Percentiles rank a stretch among this genome's conserved stretches.
These are phyloP conservation scores for Daucus carota DNA, from an alignment of 129 eudicot genomes.

Conservation along the genomic window DH1_v3.0 NC_030387.2:39818001-39818500, in stretches of 20 bases:
- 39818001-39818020: background rate
- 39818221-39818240: background rate
- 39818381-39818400: slow-evolving; percentile 84
- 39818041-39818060: slow-evolving; percentile 90
- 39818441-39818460: background rate
- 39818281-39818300: slow-evolving; percentile 23
- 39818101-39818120: slow-evolving; percentile 34
- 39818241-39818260: background rate
- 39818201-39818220: no score
- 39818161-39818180: background rate
- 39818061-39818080: slow-evolving; percentile 56
- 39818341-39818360: slow-evolving; percentile 91
- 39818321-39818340: slow-evolving; percentile 76
- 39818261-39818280: no score
- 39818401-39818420: slow-evolving; percentile 81
- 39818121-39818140: background rate
- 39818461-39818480: background rate
- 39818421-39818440: slow-evolving; percentile 61
- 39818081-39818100: slow-evolving; percentile 78
- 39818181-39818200: background rate
- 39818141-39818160: background rate
- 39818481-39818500: background rate
- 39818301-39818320: slow-evolving; percentile 72
- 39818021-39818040: slow-evolving; percentile 53
- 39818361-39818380: slow-evolving; percentile 97